A percentile compares a stretch with the other conserved stretches of the same genome.
phyloP scores from a whole-genome alignment of 2,329 filamentous ascomycete species.

The Colletotrichum euphorbiae region DNA sequence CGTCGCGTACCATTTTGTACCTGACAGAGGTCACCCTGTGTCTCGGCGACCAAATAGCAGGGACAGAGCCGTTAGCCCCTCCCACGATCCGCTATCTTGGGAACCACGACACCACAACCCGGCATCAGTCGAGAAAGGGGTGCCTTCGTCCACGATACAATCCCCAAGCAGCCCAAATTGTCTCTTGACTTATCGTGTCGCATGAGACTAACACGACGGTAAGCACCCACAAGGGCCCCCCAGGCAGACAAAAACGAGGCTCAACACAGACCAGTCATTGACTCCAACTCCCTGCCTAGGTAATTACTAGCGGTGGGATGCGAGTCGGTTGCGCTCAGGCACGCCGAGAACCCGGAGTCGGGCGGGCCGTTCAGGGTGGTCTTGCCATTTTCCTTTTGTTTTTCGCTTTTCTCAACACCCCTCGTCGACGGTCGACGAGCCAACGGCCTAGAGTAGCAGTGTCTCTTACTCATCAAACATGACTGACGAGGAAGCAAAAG shows the following conservation, averaged over 20 bases:
- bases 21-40: slow-evolving; percentile 25
- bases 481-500: not conserved
- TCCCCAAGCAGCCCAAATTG: not conserved
- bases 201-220: not conserved
- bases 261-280: slow-evolving; percentile 4
- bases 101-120: not conserved
- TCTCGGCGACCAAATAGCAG: slow-evolving; percentile 27
- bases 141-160: slow-evolving; percentile 6
- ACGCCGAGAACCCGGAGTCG: not conserved
- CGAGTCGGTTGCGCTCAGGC: slow-evolving; percentile 15
- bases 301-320: not conserved
- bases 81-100: slow-evolving; percentile 8
- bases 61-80: slow-evolving; percentile 13
- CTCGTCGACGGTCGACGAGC: slow-evolving; percentile 5
- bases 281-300: slow-evolving; percentile 19
- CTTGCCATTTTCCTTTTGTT: not conserved
- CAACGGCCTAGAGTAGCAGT: slow-evolving; percentile 5
- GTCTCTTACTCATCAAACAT: slow-evolving; percentile 26
- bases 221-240: slow-evolving; percentile 6
- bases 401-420: not conserved
- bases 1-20: slow-evolving; percentile 4
- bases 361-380: slow-evolving; percentile 16
- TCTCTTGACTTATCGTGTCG: not conserved
- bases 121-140: not conserved
- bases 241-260: slow-evolving; percentile 13